Percentiles rank a stretch among this genome's conserved stretches.
These are phyloP conservation scores for Austroboletus eburneus DNA, from an alignment of 768 basidiomycete species.

Conservation along the genomic window DNA sequence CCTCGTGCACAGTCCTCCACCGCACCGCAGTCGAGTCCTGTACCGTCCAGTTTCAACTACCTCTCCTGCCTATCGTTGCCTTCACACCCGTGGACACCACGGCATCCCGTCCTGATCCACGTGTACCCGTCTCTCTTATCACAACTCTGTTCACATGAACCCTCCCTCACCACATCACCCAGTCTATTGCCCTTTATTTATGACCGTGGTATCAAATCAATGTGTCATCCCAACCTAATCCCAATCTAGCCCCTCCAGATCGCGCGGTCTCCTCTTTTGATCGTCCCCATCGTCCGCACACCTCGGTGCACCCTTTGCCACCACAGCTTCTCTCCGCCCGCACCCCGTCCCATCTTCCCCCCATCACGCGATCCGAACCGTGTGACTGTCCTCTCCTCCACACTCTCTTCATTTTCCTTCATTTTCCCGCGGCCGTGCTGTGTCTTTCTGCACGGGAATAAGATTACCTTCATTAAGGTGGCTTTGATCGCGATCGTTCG, in stretches of 20 bases:
- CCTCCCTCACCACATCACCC: constrained; percentile 9
- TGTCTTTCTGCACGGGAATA: constrained; percentile 16
- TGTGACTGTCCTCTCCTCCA: constrained; percentile 11
- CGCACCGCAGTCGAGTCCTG: constrained; percentile 20
- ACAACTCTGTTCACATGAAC: constrained; percentile 19
- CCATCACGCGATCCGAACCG: constrained; percentile 17
- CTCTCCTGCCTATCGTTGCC: neutral
- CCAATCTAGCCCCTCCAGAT: constrained; percentile 22
- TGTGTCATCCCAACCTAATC: constrained; percentile 19
- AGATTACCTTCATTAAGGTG: constrained; percentile 20
- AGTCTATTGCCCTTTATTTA: constrained; percentile 7
- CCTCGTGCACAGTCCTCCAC: constrained; percentile 14
- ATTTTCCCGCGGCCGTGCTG: constrained; percentile 4
- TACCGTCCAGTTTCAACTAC: neutral
- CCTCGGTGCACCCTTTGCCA: too few relatives aligned
- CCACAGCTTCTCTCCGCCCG: too few relatives aligned
- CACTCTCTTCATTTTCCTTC: constrained; percentile 2
- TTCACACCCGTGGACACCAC: constrained; percentile 23
- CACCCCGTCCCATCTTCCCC: neutral
- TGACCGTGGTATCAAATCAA: constrained; percentile 13
- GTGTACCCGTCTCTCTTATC: constrained; percentile 6
- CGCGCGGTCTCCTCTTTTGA: constrained; percentile 21
- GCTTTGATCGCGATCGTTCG: constrained; percentile 14
- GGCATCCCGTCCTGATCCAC: constrained; percentile 4
- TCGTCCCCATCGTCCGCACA: constrained; percentile 21